A percentile compares a stretch with the other conserved stretches of the same genome.
phyloP scores from a whole-genome alignment of 176 grass and related monocot genomes.

The Echinochloa phyllopogon region DNA sequence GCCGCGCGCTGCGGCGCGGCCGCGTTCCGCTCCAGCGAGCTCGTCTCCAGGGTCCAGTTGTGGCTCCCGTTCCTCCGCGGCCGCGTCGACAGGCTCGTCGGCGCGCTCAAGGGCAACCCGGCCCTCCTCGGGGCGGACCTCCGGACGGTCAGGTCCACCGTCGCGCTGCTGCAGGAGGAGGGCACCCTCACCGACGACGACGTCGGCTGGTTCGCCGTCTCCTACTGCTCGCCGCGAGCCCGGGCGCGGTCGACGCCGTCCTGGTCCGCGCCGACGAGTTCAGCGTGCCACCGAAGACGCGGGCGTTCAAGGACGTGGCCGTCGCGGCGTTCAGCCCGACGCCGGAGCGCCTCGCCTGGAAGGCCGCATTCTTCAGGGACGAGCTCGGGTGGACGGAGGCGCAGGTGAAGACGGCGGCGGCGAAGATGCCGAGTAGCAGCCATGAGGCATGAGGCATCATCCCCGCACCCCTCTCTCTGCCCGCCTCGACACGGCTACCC shows the following conservation, averaged over 20 bases:
- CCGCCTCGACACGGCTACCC: no score
- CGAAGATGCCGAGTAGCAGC: constrained; percentile 45
- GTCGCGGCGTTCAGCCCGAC: constrained; percentile 33
- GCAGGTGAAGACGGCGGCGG: constrained; percentile 40
- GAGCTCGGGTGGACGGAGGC: constrained; percentile 54
- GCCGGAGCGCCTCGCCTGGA: constrained; percentile 38
- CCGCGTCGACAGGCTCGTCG: constrained; percentile 41
- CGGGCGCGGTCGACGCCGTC: constrained; percentile 15
- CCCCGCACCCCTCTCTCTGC: no score
- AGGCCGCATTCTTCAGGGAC: constrained; percentile 43
- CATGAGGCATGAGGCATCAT: no score
- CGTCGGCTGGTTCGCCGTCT: constrained; percentile 36
- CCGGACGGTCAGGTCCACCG: constrained; percentile 35
- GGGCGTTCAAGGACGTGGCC: constrained; percentile 42
- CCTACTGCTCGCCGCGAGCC: constrained; percentile 32
- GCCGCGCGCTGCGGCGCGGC: no score
- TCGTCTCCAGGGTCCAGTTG: no score
- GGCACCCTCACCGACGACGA: constrained; percentile 39
- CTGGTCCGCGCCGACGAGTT: constrained; percentile 38
- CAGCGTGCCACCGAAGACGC: constrained; percentile 33
- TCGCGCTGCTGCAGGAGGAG: constrained; percentile 44
- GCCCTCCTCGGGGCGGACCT: constrained; percentile 33
- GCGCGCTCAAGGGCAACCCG: constrained; percentile 33
- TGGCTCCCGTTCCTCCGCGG: constrained; percentile 25
- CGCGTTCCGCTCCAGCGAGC: no score